Percentiles rank a stretch among this genome's conserved stretches.
These are phyloP conservation scores for Plasmodium reichenowi DNA, from an alignment of 169 alveolate species.

Conservation along the genomic window DNA sequence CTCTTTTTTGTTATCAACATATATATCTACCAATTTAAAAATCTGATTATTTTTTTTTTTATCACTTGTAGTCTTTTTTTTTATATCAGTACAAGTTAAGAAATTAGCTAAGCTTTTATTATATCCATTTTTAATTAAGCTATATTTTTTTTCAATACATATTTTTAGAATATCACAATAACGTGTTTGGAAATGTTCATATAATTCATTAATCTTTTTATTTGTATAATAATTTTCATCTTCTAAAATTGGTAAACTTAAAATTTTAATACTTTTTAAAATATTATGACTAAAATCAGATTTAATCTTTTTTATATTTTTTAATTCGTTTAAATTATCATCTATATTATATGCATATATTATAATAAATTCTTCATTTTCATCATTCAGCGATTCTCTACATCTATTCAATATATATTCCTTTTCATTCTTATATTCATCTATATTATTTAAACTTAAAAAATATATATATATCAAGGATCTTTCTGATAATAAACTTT, in stretches of 20 bases:
- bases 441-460: constrained; percentile 43
- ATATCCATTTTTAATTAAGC: constrained; percentile 37
- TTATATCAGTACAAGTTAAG: constrained; percentile 31
- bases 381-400: constrained; percentile 38
- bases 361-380: constrained; percentile 57
- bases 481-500: constrained; percentile 15
- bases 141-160: constrained; percentile 67
- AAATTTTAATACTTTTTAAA: constrained; percentile 58
- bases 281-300: constrained; percentile 63
- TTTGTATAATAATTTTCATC: constrained; percentile 40
- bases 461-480: constrained; percentile 64
- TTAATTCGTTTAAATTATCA: constrained; percentile 61
- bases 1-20: neutral
- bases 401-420: constrained; percentile 45
- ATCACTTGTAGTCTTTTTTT: constrained; percentile 20
- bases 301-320: constrained; percentile 63
- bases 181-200: constrained; percentile 61
- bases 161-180: constrained; percentile 60
- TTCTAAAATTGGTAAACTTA: constrained; percentile 37
- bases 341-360: constrained; percentile 47
- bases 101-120: constrained; percentile 51
- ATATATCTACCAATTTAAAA: neutral
- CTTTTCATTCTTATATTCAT: constrained; percentile 56
- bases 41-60: constrained; percentile 36
- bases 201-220: constrained; percentile 45